Percentiles rank a stretch among this genome's conserved stretches.
Conservation (phyloP, 768 basidiomycete species). For the Tylopilus felleus region DNA sequence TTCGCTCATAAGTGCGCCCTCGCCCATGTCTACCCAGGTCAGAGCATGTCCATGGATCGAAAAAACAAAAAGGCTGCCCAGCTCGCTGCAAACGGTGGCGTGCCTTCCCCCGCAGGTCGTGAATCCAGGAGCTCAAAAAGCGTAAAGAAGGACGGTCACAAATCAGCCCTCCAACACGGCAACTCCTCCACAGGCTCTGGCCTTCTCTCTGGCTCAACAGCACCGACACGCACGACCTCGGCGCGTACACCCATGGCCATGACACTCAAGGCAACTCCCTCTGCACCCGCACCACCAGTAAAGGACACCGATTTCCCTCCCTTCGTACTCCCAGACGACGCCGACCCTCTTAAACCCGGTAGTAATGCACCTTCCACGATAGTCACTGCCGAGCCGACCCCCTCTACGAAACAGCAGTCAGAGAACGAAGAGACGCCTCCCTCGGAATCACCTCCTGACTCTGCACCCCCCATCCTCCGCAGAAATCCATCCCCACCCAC, state of each 20-base stretch:
- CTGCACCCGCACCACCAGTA: constrained; percentile 74
- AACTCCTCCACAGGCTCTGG: constrained; percentile 13
- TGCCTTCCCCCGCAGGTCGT: constrained; percentile 27
- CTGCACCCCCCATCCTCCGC: constrained; percentile 14
- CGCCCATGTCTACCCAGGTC: constrained; percentile 91
- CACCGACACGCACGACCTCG: constrained; percentile 54
- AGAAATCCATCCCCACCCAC: constrained; percentile 43
- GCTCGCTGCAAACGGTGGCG: constrained; percentile 49
- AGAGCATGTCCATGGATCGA: constrained; percentile 92
- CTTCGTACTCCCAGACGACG: constrained; percentile 64
- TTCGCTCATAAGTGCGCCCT: constrained; percentile 85
- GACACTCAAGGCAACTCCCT: constrained; percentile 70
- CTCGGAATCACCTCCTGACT: constrained; percentile 8
- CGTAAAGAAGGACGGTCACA: constrained; percentile 36
- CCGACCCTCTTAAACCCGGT: constrained; percentile 24
- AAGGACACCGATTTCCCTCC: constrained; percentile 73
- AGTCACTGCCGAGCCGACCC: not conserved
- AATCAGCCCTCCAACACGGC: constrained; percentile 16
- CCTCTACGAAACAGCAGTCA: not conserved
- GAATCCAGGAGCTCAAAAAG: constrained; percentile 34
- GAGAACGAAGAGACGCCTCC: constrained; percentile 10
- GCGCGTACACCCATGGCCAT: constrained; percentile 62
- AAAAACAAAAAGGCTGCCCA: constrained; percentile 97
- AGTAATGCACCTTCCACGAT: constrained; percentile 1
- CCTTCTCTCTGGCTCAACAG: constrained; percentile 55